These are phyloP conservation scores for Camelina hispida DNA, from an alignment of 345 rosid genomes.

Conservation along the genomic window DNA sequence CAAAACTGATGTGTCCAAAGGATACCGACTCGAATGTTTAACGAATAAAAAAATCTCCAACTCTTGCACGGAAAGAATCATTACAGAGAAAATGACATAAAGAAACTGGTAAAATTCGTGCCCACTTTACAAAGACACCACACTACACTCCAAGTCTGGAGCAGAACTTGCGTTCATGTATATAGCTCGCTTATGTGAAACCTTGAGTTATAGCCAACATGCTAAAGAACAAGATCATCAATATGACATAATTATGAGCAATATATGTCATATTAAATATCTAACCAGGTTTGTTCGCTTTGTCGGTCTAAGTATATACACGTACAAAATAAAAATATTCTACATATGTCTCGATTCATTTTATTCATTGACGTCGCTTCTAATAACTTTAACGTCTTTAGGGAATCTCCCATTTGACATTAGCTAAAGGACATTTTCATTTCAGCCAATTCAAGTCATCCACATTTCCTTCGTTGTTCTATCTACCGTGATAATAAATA, in stretches of 20 bases:
- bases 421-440: conserved; percentile 26
- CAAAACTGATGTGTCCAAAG: conserved; percentile 27
- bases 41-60: conserved; percentile 24
- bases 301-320: conserved; percentile 32
- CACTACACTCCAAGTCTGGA: conserved; percentile 39
- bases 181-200: conserved; percentile 34
- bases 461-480: conserved; percentile 3
- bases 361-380: conserved; percentile 23
- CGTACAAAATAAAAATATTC: background rate
- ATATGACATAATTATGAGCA: conserved; percentile 23
- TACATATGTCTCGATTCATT: background rate
- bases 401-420: conserved; percentile 21
- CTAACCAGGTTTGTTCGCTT: conserved; percentile 24
- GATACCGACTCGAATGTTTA: conserved; percentile 18
- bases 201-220: conserved; percentile 27
- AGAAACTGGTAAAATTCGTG: conserved; percentile 42
- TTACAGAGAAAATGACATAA: conserved; percentile 35
- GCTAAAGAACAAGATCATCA: conserved; percentile 41
- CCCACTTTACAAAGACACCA: conserved; percentile 42
- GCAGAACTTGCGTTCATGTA: conserved; percentile 33
- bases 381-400: conserved; percentile 6
- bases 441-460: conserved; percentile 25
- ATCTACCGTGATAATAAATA: conserved; percentile 11
- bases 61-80: conserved; percentile 45
- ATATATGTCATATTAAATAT: conserved; percentile 17